Conservation (phyloP, 805 yeast species). For the Ogataea trehalophila region DNA sequence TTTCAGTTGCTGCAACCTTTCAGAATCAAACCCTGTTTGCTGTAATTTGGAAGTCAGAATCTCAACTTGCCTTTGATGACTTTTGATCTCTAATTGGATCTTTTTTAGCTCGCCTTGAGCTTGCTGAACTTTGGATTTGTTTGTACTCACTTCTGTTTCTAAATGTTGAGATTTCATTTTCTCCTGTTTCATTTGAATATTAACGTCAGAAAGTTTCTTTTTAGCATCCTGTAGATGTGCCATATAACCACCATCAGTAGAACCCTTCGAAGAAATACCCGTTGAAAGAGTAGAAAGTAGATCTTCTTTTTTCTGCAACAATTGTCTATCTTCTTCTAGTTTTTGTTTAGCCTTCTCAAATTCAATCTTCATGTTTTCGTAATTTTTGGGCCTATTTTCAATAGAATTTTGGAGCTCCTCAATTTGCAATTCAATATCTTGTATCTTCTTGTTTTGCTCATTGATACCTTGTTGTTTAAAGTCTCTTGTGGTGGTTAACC, state of each 20-base stretch:
- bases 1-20: constrained; percentile 39
- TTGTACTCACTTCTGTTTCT: constrained; percentile 41
- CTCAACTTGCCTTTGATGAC: constrained; percentile 34
- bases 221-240: constrained; percentile 66
- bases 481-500: constrained; percentile 60
- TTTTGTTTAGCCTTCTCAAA: constrained; percentile 39
- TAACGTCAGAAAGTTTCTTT: constrained; percentile 46
- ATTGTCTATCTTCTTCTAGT: constrained; percentile 42
- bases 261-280: constrained; percentile 83
- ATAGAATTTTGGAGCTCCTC: constrained; percentile 15
- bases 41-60: constrained; percentile 39
- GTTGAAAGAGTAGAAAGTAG: constrained; percentile 76
- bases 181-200: constrained; percentile 54
- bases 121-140: constrained; percentile 42
- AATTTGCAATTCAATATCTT: constrained; percentile 30
- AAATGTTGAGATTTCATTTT: constrained; percentile 56
- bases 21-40: constrained; percentile 54
- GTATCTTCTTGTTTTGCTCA: constrained; percentile 44
- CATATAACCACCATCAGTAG: constrained; percentile 70
- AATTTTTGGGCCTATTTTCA: constrained; percentile 30
- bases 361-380: constrained; percentile 39
- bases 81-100: constrained; percentile 39
- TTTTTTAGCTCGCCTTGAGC: constrained; percentile 48
- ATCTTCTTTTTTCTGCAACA: constrained; percentile 63
- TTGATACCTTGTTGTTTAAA: constrained; percentile 50